Evolutionary conservation across 2,329 filamentous ascomycete species (phyloP).

Genomic region (Sclerotinia subarctica): DNA sequence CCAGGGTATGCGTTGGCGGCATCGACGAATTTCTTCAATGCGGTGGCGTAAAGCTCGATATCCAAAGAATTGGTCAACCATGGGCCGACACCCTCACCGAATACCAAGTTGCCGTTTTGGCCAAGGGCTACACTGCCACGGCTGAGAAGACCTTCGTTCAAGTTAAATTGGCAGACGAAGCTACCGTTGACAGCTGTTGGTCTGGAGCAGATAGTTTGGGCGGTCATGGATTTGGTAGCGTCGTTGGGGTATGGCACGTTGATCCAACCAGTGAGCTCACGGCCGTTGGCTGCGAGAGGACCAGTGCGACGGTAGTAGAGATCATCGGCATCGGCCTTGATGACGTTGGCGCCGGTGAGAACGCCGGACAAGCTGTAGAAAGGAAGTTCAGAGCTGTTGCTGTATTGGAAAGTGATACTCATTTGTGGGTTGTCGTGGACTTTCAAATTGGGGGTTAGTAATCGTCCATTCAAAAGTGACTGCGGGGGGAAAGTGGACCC

Average conservation of each 20-base stretch:
- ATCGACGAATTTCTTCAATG: slow-evolving; percentile 3
- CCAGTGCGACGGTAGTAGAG: neutral
- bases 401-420: neutral
- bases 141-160: slow-evolving; percentile 9
- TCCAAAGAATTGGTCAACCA: slow-evolving; percentile 10
- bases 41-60: neutral
- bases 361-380: neutral
- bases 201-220: slow-evolving; percentile 6
- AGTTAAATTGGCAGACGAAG: neutral
- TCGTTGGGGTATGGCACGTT: neutral
- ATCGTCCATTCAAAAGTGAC: neutral
- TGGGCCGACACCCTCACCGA: neutral
- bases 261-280: slow-evolving; percentile 3
- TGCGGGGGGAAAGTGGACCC: neutral
- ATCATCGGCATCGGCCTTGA: slow-evolving; percentile 1
- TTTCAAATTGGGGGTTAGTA: neutral
- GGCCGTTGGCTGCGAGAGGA: neutral
- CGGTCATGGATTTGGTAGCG: neutral
- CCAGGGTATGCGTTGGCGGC: neutral
- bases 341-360: slow-evolving; percentile 1
- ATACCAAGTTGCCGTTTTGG: neutral
- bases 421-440: neutral
- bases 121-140: neutral
- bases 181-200: neutral
- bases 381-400: neutral